Percentiles rank a stretch among this genome's conserved stretches.
phyloP scores from a whole-genome alignment of 352 stramenopile genomes.

The Globisporangium spinosum region DNA sequence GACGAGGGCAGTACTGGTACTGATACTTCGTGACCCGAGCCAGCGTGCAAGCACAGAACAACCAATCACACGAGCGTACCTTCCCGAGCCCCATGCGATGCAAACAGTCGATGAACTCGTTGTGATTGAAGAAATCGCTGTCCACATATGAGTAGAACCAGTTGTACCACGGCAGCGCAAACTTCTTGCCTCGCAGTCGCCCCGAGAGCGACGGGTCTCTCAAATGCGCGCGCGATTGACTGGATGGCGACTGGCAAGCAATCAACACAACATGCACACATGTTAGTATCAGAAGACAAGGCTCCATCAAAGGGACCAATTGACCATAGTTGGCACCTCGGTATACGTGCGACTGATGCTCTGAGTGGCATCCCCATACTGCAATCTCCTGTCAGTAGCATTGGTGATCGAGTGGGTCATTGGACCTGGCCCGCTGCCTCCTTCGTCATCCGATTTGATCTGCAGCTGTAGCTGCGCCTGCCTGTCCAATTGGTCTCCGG shows the following conservation, averaged over 20 bases:
- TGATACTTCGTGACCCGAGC: no score
- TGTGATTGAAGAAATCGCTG: constrained; percentile 67
- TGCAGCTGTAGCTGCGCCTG: constrained; percentile 22
- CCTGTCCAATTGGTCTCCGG: constrained; percentile 25
- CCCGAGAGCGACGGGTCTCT: neutral
- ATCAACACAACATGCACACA: neutral
- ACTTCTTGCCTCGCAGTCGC: constrained; percentile 19
- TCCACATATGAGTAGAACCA: constrained; percentile 73
- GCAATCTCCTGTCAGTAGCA: neutral
- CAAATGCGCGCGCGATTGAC: constrained; percentile 1
- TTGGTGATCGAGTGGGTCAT: neutral
- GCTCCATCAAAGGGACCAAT: neutral
- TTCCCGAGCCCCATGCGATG: constrained; percentile 60
- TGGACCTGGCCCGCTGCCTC: neutral
- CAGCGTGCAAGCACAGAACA: neutral
- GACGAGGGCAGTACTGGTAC: no score
- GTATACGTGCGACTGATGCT: neutral
- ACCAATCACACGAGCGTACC: constrained; percentile 18
- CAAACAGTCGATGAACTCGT: constrained; percentile 76
- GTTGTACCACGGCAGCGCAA: constrained; percentile 58
- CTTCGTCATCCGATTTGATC: constrained; percentile 20
- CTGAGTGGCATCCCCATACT: neutral
- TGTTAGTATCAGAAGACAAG: neutral
- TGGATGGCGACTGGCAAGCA: neutral
- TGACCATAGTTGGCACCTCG: neutral